Evolutionary conservation across 495 filamentous ascomycete genomes (phyloP).

Genomic region (Neurospora sp.): DNA sequence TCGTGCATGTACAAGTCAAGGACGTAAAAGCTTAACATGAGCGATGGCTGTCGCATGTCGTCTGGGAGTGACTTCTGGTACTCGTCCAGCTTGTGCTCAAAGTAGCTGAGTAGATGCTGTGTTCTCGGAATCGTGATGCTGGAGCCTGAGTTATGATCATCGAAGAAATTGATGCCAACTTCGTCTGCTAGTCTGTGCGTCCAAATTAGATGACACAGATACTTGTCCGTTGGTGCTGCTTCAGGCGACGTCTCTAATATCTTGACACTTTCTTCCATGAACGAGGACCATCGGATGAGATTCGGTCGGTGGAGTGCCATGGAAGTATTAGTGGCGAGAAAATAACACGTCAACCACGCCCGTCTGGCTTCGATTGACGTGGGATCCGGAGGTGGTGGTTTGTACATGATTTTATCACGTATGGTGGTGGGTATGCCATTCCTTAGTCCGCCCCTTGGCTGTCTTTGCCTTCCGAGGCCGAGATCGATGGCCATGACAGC

Average conservation of each 20-base stretch:
- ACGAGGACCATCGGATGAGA: constrained; percentile 68
- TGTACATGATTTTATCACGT: constrained; percentile 40
- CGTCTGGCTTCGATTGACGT: constrained; percentile 63
- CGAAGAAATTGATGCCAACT: constrained; percentile 64
- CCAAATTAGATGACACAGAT: constrained; percentile 64
- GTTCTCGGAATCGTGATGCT: constrained; percentile 66
- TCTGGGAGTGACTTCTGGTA: constrained; percentile 49
- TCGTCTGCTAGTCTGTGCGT: constrained; percentile 76
- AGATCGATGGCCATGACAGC: constrained; percentile 82
- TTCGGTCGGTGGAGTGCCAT: constrained; percentile 76
- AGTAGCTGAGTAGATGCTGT: constrained; percentile 62
- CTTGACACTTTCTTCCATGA: constrained; percentile 77
- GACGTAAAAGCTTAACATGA: constrained; percentile 52
- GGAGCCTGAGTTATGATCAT: constrained; percentile 53
- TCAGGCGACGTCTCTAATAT: constrained; percentile 62
- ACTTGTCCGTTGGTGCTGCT: constrained; percentile 59
- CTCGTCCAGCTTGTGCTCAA: constrained; percentile 64
- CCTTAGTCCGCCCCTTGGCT: constrained; percentile 24
- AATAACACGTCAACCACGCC: constrained; percentile 77
- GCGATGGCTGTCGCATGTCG: constrained; percentile 35
- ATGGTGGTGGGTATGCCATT: constrained; percentile 30
- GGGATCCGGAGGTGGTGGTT: constrained; percentile 42
- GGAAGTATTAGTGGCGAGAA: constrained; percentile 57
- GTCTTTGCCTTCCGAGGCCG: constrained; percentile 54
- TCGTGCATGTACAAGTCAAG: constrained; percentile 80